Percentiles rank a stretch among this genome's conserved stretches.
These are phyloP conservation scores for Eucalyptus lansdowneana DNA, from an alignment of 345 rosid genomes.

Conservation along the genomic window DNA sequence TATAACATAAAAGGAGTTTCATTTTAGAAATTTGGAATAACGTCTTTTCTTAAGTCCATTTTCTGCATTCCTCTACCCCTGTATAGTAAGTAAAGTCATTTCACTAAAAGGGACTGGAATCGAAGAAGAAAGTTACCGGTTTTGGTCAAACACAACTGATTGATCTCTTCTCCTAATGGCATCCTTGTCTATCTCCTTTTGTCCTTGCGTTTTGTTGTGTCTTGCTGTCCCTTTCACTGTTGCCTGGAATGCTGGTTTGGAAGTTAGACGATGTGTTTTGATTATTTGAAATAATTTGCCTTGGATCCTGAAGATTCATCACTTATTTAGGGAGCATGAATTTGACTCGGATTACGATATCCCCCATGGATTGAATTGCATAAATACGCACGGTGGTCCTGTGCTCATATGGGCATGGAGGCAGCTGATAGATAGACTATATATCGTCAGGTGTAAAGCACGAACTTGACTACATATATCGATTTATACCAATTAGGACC, in stretches of 20 bases:
- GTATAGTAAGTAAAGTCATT: background rate
- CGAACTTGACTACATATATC: background rate
- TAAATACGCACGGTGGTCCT: background rate
- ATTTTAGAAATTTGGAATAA: background rate
- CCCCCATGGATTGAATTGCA: background rate
- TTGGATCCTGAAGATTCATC: background rate
- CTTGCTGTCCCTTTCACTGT: background rate
- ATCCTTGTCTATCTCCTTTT: no score
- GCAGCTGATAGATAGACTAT: background rate
- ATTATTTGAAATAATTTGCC: background rate
- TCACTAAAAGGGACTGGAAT: background rate
- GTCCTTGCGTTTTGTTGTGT: background rate
- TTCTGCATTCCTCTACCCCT: background rate
- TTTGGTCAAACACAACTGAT: background rate
- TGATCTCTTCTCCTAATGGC: background rate
- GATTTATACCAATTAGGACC: background rate
- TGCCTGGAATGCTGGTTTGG: background rate
- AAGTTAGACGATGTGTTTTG: background rate
- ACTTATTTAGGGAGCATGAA: background rate
- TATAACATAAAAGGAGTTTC: background rate
- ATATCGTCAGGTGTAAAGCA: background rate
- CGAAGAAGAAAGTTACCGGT: background rate
- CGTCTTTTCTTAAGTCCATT: background rate
- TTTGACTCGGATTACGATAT: background rate
- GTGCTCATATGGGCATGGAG: background rate